These are phyloP conservation scores for Pseudevernia furfuracea DNA, from an alignment of 495 filamentous ascomycete species.

Conservation along the genomic window DNA sequence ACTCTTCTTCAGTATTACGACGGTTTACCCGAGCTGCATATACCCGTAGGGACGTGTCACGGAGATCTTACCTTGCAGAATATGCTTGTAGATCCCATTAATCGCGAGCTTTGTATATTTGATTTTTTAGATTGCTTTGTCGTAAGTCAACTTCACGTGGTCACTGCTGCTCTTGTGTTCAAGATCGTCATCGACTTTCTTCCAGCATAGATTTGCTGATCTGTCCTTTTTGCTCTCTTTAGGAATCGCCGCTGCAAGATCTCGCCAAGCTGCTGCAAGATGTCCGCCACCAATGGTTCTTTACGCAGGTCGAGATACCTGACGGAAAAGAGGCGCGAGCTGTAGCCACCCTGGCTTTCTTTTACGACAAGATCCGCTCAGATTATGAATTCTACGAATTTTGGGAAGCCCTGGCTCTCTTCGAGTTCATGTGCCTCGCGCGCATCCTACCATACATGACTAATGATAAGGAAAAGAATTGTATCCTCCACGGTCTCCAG, in stretches of 20 bases:
- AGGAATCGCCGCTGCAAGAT: constrained; percentile 8
- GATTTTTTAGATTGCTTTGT: constrained; percentile 3
- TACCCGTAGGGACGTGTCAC: constrained; percentile 1
- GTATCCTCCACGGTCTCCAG: neutral
- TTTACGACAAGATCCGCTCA: constrained; percentile 3
- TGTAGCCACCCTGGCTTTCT: neutral
- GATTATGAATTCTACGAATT: constrained; percentile 8
- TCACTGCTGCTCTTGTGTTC: neutral
- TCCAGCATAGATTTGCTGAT: neutral
- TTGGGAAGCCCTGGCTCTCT: constrained; percentile 3
- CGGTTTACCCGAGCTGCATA: neutral
- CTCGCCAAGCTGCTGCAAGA: constrained; percentile 7
- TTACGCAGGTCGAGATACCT: constrained; percentile 5
- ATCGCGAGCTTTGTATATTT: neutral
- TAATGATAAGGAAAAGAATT: neutral
- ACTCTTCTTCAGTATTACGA: neutral
- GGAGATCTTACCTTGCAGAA: constrained; percentile 1
- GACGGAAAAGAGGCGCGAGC: constrained; percentile 5
- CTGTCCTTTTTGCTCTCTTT: neutral
- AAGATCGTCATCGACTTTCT: neutral
- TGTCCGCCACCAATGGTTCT: constrained; percentile 5
- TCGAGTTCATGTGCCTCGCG: constrained; percentile 4
- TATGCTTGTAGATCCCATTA: constrained; percentile 5
- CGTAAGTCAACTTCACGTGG: neutral
- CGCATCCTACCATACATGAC: constrained; percentile 2